Conservation (phyloP, 2,329 filamentous ascomycete genomes). For the Curvularia eragrostidis region DNA sequence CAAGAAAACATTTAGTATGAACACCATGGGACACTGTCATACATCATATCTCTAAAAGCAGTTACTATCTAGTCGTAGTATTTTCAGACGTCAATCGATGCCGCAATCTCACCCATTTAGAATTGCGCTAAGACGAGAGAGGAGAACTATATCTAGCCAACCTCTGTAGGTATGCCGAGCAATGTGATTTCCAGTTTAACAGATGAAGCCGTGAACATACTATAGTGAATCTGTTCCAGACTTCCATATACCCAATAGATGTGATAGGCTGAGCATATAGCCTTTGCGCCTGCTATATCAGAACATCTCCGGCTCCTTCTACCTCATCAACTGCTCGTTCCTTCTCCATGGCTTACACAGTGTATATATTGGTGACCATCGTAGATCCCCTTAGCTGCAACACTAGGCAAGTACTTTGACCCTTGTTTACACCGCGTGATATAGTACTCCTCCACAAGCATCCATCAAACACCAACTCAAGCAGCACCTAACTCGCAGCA, state of each 20-base stretch:
- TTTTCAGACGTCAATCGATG: too few species aligned
- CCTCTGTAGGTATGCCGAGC: too few species aligned
- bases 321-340: not conserved
- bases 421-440: not conserved
- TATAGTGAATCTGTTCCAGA: not conserved
- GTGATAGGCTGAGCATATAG: not conserved
- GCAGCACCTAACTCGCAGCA: conserved; percentile 28
- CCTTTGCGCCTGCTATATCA: not conserved
- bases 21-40: too few species aligned
- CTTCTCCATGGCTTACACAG: not conserved
- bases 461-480: conserved; percentile 19
- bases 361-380: not conserved
- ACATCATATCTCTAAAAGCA: too few species aligned
- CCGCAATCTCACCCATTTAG: too few species aligned
- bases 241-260: not conserved
- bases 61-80: too few species aligned
- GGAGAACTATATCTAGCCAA: too few species aligned
- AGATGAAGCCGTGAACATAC: not conserved
- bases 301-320: not conserved
- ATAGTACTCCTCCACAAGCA: conserved; percentile 1
- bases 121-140: too few species aligned
- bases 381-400: not conserved
- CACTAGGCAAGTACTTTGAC: not conserved
- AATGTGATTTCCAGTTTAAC: not conserved
- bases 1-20: too few species aligned